Evolutionary conservation across 1,284 basidiomycete genomes (phyloP), one percentile per base, ranked within the genome.

Genomic region (Phellopilus nigrolimitatus): DNA sequence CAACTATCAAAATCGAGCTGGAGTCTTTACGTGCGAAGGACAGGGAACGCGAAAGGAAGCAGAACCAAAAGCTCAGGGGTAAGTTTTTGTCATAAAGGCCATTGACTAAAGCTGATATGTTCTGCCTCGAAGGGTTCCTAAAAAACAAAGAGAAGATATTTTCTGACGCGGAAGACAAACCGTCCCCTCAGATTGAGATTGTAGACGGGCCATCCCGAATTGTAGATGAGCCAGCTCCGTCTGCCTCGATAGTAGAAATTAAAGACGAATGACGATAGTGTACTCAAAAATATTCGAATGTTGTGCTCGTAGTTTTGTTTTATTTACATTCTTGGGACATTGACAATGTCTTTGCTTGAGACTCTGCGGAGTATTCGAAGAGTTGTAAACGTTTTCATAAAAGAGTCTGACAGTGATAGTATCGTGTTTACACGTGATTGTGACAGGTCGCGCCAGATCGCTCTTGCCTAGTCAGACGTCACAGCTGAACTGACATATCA

Each of bases 11-110:
- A 28, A 72, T 74, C 7, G 88, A 91, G 61, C 66, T 89, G 30
- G 64, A 70, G 3, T 70, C 80, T 41, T 71, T 87, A 36, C 74
- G 75, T 12, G 73, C 64, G 1, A 74, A 73, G 36, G 86, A 90
- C 51, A 76, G 81, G 57, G 79, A 81, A 57, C 75, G 79, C 42
- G 82, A 87, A 58, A 79, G 71, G 59, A 75, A 66, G 4, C 73
- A 81, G 54, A 82, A 82, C 55, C 73, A 83, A 65, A 90, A 85
- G 64, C 69, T 91, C 62, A 84, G 83, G 71, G 90, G 88, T 84
- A 39, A 30, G 59, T 27, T 3, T n/a, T 17, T 21, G 25, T 30
- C 19, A 13, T 31, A 6, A 38, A 22, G 9, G 24, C 25, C 36
- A 9, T 17, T 17, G 15, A 22, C 25, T 15, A n/a, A 13, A 28